These are phyloP conservation scores for Fusarium begoniae DNA, from an alignment of 2,329 filamentous ascomycete genomes.

Conservation along the genomic window DNA sequence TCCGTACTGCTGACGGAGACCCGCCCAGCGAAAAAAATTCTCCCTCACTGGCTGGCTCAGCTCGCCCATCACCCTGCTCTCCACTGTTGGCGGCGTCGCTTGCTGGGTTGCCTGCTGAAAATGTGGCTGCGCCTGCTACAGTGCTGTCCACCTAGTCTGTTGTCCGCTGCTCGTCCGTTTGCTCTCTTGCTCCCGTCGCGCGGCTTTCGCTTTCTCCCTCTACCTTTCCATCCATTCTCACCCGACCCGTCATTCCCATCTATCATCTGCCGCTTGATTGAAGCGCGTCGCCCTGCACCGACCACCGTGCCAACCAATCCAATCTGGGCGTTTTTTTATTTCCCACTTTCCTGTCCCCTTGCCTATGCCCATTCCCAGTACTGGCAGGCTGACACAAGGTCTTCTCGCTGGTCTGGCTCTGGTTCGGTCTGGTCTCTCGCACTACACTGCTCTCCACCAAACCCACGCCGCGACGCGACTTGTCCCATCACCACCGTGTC, in stretches of 20 bases:
- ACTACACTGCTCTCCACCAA: constrained; percentile 51
- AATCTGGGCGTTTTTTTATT: constrained; percentile 37
- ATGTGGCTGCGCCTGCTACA: constrained; percentile 27
- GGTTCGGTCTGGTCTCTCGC: constrained; percentile 43
- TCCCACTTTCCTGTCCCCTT: constrained; percentile 31
- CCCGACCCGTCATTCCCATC: constrained; percentile 35
- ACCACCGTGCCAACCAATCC: constrained; percentile 39
- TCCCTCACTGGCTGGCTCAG: constrained; percentile 39
- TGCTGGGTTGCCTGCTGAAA: constrained; percentile 24
- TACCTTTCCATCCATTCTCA: constrained; percentile 33
- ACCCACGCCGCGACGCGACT: constrained; percentile 56
- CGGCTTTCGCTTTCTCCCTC: constrained; percentile 34
- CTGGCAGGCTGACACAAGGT: constrained; percentile 33
- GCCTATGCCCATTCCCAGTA: constrained; percentile 30
- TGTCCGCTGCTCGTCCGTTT: constrained; percentile 4
- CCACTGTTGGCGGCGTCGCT: constrained; percentile 29
- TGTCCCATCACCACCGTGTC: constrained; percentile 57
- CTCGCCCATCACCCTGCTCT: constrained; percentile 18
- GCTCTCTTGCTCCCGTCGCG: constrained; percentile 25
- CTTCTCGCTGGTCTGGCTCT: constrained; percentile 37
- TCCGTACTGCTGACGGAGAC: constrained; percentile 29
- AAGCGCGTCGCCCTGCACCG: constrained; percentile 38
- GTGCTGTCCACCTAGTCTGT: background rate
- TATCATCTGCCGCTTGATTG: constrained; percentile 34
- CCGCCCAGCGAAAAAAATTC: constrained; percentile 46